Percentiles rank a stretch among this genome's conserved stretches.
Evolutionary conservation across 2,329 filamentous ascomycete genomes (phyloP).

Genomic region (Metarhizium humberi): DNA sequence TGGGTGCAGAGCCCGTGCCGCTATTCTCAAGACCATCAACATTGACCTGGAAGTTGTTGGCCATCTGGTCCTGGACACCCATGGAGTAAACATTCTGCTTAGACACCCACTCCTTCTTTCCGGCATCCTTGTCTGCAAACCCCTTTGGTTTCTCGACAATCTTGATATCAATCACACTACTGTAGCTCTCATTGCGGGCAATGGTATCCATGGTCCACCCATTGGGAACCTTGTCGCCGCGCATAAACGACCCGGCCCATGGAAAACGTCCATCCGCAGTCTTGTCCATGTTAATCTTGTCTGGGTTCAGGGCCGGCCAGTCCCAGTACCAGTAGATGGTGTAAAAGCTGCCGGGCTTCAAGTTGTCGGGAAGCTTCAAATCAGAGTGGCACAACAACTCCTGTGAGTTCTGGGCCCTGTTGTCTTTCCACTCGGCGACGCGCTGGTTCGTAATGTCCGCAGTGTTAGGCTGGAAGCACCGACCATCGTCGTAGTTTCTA

Average conservation of each 20-base stretch:
- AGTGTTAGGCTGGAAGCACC: slow-evolving; percentile 75
- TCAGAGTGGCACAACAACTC: slow-evolving; percentile 76
- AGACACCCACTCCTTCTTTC: slow-evolving; percentile 19
- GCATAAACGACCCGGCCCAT: slow-evolving; percentile 31
- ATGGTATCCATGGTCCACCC: slow-evolving; percentile 26
- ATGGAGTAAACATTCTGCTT: slow-evolving; percentile 31
- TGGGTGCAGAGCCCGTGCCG: neutral
- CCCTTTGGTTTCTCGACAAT: slow-evolving; percentile 18
- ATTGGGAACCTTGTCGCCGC: slow-evolving; percentile 25
- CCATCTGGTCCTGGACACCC: slow-evolving; percentile 36
- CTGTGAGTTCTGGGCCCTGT: slow-evolving; percentile 41
- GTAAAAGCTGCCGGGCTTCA: slow-evolving; percentile 54
- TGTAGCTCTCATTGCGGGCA: slow-evolving; percentile 30
- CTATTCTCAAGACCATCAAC: slow-evolving; percentile 18
- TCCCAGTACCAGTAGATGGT: slow-evolving; percentile 97
- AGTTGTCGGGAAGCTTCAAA: slow-evolving; percentile 61
- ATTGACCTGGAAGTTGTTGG: slow-evolving; percentile 34
- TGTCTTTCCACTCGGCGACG: slow-evolving; percentile 42
- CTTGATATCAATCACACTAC: slow-evolving; percentile 31
- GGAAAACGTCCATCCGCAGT: slow-evolving; percentile 32
- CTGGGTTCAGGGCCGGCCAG: slow-evolving; percentile 58
- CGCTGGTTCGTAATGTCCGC: slow-evolving; percentile 49
- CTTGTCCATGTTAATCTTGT: slow-evolving; percentile 28
- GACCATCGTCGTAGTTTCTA: slow-evolving; percentile 80
- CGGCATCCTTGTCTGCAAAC: slow-evolving; percentile 13